Base-by-base conservation (phyloP, 2,329 filamentous ascomycete genomes). In the Neoarthrinium moseri region DNA sequence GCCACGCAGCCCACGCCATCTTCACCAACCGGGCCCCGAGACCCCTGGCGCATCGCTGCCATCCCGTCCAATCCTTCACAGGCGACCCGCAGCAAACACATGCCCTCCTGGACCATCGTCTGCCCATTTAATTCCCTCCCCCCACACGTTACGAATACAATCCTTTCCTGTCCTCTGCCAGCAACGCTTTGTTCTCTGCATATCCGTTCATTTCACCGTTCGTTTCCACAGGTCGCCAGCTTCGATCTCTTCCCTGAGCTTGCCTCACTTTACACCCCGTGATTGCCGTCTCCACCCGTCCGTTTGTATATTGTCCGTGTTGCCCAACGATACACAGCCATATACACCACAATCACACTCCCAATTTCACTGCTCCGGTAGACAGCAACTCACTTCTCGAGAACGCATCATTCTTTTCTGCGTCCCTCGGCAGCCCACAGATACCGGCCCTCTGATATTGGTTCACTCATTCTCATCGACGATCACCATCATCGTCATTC, bases 381-480 rank as follows among this genome's bases (percentile, higher is more conserved):
- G 29, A 30, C 39, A 35, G 47, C 42, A 49, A 50, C 48, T 48
- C 47, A 49, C 42, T 33, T 39, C 26, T 54, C 50, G 51, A 56
- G 51, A 54, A 43, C 52, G 49, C 56, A 53, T 52, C 55, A 54
- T 49, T 57, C 52, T 32, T 51, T 35, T 56, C 35, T 50, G 56
- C 55, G 60, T 63, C 60, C 61, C 61, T 56, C n/a, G 59, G 60
- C 52, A 61, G 57, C 60, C 55, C 52, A 51, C 50, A 45, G 26
- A 42, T 53, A 44, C 30, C 23, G 56, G 53, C 51, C 51, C 51
- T 30, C 45, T 4, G 10, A 21, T 18, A 17, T 26, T 23, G 26
- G 20, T 33, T 15, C 35, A 27, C 34, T 12, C 27, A 26, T 27
- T 35, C 10, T 38, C 15, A 22, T 38, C 15, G 35, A 23, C 35